These are phyloP conservation scores for Monosporascus sp. DNA, from an alignment of 2,329 filamentous ascomycete species.

Conservation along the genomic window DNA sequence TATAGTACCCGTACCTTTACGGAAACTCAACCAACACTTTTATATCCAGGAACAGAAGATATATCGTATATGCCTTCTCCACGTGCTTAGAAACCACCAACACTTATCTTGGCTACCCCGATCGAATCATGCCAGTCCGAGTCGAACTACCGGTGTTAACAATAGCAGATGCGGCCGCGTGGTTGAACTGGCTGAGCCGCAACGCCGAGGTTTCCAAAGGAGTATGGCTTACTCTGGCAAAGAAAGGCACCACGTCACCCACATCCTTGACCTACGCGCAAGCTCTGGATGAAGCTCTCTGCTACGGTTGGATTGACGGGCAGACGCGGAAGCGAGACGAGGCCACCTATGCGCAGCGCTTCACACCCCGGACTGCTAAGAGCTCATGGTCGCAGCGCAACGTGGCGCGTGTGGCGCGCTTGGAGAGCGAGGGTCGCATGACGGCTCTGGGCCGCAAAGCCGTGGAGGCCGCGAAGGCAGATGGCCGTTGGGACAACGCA, in stretches of 20 bases:
- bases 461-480: constrained; percentile 49
- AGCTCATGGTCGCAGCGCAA: constrained; percentile 59
- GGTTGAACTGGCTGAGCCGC: constrained; percentile 20
- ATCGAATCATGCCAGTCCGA: constrained; percentile 13
- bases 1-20: too few species aligned
- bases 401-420: constrained; percentile 41
- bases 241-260: constrained; percentile 17
- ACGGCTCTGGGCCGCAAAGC: constrained; percentile 40
- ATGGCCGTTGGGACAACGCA: constrained; percentile 54
- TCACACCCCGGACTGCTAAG: constrained; percentile 50
- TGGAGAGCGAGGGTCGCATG: constrained; percentile 45
- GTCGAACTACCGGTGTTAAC: constrained; percentile 17
- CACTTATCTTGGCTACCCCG: neutral
- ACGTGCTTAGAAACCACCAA: too few species aligned
- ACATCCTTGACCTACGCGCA: constrained; percentile 29
- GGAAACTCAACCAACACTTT: too few species aligned
- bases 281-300: constrained; percentile 53
- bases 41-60: too few species aligned
- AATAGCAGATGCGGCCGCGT: constrained; percentile 15
- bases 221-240: constrained; percentile 24
- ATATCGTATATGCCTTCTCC: too few species aligned
- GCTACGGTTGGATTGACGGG: constrained; percentile 60
- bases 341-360: constrained; percentile 47
- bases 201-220: constrained; percentile 16
- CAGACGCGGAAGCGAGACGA: constrained; percentile 40